Evolutionary conservation across 2,329 filamentous ascomycete genomes (phyloP), one percentile per base, ranked within the genome.

Genomic region (Zalaria sp.): DNA sequence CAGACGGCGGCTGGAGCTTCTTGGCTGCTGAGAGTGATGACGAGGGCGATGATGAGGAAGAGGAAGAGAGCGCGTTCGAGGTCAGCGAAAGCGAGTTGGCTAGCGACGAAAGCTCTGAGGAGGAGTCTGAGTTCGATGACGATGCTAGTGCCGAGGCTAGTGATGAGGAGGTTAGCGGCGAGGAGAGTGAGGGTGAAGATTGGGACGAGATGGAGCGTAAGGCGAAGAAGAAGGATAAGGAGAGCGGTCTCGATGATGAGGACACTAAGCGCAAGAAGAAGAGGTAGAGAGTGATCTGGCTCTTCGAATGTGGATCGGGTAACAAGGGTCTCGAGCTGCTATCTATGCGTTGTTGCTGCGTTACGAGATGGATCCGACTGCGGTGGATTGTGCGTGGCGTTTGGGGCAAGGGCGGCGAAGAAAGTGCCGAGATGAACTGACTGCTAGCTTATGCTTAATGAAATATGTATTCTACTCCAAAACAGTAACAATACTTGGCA

Each of bases 191-290:
- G 36, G 83, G 85, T 8, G 83, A 95, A 59, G 85, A 93, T 56
- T 95, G 89, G 89, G 88, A 96, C 58, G 87, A 93, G 62, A 60
- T 95, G 45, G 89, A 95, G 67, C 80, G 81, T 62, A 94, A 94
- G 69, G 88, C 76, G 1, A 73, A 71, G 53, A 71, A 65, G 59
- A 77, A 78, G 58, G 76, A 80, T 52, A 65, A 68, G 47, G 74
- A 79, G 49, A 63, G 62, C 39, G 65, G 64, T 2, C 49, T 67
- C 25, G 66, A 72, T 25, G 73, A 75, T 39, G 71, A 75, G 40
- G 74, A 77, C 28, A 65, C 57, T 37, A 65, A 81, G 3, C 85
- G 80, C 67, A 86, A 88, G 64, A 78, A 83, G 55, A 88, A 89
- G 62, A 46, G 49, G 32, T 54, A 53, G 43, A 18, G 18, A 18